Evolutionary conservation across 176 grass and related monocot genomes (phyloP), one percentile per base, ranked within the genome.

Genomic region (Oryza punctata): DNA sequence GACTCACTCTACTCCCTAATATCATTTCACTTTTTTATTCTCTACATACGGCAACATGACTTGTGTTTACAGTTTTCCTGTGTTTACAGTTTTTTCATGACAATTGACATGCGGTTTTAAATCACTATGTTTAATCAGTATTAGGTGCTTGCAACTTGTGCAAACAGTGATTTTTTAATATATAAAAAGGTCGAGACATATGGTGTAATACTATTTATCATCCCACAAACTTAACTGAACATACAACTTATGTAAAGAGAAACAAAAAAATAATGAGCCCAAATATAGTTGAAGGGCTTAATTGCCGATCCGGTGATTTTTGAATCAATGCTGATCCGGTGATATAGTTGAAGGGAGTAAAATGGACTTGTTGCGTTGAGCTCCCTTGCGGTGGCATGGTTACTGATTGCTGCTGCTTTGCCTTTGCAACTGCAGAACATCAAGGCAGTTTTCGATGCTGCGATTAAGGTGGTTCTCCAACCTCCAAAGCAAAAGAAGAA

Each of bases 391-490:
- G 63, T 83, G 63, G 50, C 26, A 76, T 65, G 45, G 50, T 64
- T 73, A 38, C 43, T 82, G 69, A 88, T 66, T 76, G 44, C 21
- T 76, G 65, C 28, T 85, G 61, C 35, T 29, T 73, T 71, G 28
- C 68, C 52, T 29, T 73, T 71, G 37, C 63, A 61, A 46, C 26
- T 91, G 65, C 83, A 97, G 85, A 97, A 97, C 73, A 87, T 95
- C 28, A 95, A 95, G 76, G 93, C 54, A 7, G 93, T 95, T 27
- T 95, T 95, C 15, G 93, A 95, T 66, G 90, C 93, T 16, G 93
- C 93, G 28, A 95, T 92, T 35, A 95, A 95, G 87, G 90, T 95
- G 64, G 93, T 92, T 26, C 90, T 95, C 21, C 89, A 90, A 78
- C 93, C 93, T 83, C 85, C 90, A 14, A 95, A 95, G 85, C 90